Evolutionary conservation across 2,329 filamentous ascomycete species (phyloP).

Genomic region (Reticulascus tulasneorum): DNA sequence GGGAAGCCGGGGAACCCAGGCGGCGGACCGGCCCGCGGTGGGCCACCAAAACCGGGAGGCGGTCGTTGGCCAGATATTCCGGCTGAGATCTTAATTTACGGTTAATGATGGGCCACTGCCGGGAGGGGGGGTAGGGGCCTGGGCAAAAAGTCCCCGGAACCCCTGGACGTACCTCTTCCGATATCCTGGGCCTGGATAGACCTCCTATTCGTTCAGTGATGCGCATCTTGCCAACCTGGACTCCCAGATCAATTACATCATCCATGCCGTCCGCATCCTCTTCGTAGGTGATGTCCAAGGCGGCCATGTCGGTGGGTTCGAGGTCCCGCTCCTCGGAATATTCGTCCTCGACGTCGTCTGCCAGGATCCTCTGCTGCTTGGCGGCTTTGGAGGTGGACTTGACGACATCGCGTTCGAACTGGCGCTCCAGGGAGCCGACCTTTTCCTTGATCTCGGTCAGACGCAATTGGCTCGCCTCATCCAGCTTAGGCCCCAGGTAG

Average conservation of each 20-base stretch:
- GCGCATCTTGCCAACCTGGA: conserved; percentile 66
- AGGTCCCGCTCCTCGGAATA: conserved; percentile 57
- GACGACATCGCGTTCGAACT: conserved; percentile 65
- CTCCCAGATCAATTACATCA: conserved; percentile 68
- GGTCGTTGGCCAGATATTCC: conserved; percentile 23
- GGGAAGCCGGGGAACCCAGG: conserved; percentile 11
- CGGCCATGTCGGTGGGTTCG: conserved; percentile 58
- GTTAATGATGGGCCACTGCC: not conserved
- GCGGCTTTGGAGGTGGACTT: conserved; percentile 31
- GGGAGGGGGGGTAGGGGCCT: not conserved
- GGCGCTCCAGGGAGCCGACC: conserved; percentile 66
- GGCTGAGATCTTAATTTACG: conserved; percentile 26
- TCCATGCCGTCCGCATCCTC: conserved; percentile 53
- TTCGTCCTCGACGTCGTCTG: conserved; percentile 51
- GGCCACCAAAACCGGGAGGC: conserved; percentile 8
- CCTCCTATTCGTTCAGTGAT: conserved; percentile 73
- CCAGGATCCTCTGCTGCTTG: conserved; percentile 34
- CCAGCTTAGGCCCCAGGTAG: conserved; percentile 64
- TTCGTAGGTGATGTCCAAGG: conserved; percentile 65
- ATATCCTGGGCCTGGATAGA: conserved; percentile 64
- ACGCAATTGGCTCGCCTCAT: conserved; percentile 64
- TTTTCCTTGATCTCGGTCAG: conserved; percentile 76
- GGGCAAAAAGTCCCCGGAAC: not conserved
- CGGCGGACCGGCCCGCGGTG: conserved; percentile 15
- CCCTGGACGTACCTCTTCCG: conserved; percentile 59